Percentiles rank a stretch among this genome's conserved stretches.
phyloP scores from a whole-genome alignment of 2,329 filamentous ascomycete genomes.

The Ophiostoma triangulosporum region DNA sequence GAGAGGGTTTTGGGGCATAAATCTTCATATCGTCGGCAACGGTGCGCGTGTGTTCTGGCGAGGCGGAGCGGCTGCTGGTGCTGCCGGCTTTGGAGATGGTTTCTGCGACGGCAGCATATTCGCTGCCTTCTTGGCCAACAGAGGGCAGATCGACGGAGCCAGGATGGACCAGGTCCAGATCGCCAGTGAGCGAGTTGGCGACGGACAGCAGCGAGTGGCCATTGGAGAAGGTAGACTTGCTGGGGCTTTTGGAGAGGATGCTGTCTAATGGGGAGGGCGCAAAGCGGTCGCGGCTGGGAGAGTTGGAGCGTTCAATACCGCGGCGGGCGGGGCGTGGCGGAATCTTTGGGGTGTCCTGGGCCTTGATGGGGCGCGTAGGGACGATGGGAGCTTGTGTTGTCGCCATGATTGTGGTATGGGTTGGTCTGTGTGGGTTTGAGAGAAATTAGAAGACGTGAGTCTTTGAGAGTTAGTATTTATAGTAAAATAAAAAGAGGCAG shows the following conservation, averaged over 20 bases:
- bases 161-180: conserved; percentile 42
- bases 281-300: conserved; percentile 64
- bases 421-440: background rate
- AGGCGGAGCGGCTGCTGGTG: conserved; percentile 26
- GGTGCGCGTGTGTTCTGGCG: conserved; percentile 62
- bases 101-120: conserved; percentile 53
- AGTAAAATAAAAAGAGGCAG: background rate
- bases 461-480: background rate
- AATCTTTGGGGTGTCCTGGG: conserved; percentile 50
- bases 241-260: conserved; percentile 33
- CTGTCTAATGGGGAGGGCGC: conserved; percentile 72
- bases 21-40: conserved; percentile 72
- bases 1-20: conserved; percentile 76
- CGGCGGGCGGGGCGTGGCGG: conserved; percentile 62
- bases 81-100: conserved; percentile 26
- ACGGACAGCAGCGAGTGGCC: conserved; percentile 12
- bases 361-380: conserved; percentile 42
- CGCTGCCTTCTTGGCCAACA: conserved; percentile 77
- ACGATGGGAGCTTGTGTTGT: conserved; percentile 37
- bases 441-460: background rate
- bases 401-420: conserved; percentile 33
- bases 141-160: conserved; percentile 72
- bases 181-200: conserved; percentile 10
- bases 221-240: conserved; percentile 22
- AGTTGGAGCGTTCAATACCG: conserved; percentile 61